Conservation (phyloP, 164 flowering plant species). For the Malania oleifera region DNA sequence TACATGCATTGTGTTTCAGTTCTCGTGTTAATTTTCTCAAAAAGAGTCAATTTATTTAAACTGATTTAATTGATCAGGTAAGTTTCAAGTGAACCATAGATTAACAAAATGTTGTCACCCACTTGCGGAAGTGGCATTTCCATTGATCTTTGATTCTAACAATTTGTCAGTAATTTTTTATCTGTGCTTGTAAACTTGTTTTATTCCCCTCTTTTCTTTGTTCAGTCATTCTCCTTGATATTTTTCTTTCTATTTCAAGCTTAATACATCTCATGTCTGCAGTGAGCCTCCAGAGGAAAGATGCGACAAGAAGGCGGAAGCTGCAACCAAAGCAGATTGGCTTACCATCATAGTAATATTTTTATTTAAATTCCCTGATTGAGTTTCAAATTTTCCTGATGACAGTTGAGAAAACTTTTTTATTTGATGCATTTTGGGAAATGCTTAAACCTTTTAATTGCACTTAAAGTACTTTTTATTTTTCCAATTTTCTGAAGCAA, state of each 20-base stretch:
- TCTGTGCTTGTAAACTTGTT: too few relatives aligned
- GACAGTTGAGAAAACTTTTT: background rate
- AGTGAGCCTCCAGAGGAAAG: conserved; percentile 79
- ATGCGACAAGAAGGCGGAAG: conserved; percentile 64
- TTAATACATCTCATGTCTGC: conserved; percentile 18
- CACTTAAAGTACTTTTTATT: background rate
- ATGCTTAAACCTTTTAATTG: background rate
- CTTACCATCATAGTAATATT: conserved; percentile 76
- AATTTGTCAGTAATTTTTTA: too few relatives aligned
- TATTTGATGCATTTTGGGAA: background rate
- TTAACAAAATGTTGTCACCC: background rate
- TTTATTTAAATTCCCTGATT: background rate
- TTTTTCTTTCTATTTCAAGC: too few relatives aligned
- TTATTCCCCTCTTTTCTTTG: too few relatives aligned
- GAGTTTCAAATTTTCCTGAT: background rate
- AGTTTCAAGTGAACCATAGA: too few relatives aligned
- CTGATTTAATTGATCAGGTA: too few relatives aligned
- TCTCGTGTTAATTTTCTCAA: too few relatives aligned
- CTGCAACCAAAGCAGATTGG: conserved; percentile 62
- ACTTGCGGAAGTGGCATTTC: too few relatives aligned
- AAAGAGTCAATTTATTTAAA: too few relatives aligned
- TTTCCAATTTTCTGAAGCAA: background rate
- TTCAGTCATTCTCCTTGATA: too few relatives aligned
- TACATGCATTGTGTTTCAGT: background rate
- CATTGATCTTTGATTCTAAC: too few relatives aligned